Percentiles rank a stretch among this genome's conserved stretches.
These are phyloP conservation scores for Inga oerstediana DNA, from an alignment of 306 rosid genomes.

Conservation along the genomic window DNA sequence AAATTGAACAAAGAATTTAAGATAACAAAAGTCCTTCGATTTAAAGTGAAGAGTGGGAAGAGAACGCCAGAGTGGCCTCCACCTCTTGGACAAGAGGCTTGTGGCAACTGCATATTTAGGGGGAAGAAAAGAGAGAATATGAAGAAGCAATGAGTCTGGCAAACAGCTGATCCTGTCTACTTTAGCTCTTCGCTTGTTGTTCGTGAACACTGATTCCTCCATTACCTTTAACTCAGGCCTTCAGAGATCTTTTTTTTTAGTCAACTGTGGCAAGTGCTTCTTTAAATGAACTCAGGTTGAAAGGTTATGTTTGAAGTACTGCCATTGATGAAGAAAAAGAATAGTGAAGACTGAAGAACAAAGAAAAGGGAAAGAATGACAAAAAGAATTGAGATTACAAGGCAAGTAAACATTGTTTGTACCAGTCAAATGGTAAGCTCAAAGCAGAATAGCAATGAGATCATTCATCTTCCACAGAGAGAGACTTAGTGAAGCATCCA, in stretches of 20 bases:
- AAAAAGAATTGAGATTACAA: background rate
- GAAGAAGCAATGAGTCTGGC: conserved; percentile 4
- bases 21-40: too few species aligned
- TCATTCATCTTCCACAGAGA: too few species aligned
- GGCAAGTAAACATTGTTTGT: background rate
- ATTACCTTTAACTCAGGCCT: too few species aligned
- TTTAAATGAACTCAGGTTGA: too few species aligned
- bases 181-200: background rate
- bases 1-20: background rate
- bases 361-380: too few species aligned
- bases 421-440: too few species aligned
- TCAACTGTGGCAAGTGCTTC: too few species aligned
- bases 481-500: too few species aligned
- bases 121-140: background rate
- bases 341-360: too few species aligned
- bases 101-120: conserved; percentile 25
- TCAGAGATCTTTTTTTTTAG: too few species aligned
- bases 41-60: background rate
- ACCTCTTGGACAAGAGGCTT: conserved; percentile 34
- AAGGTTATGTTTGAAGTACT: background rate
- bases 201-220: background rate
- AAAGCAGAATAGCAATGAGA: too few species aligned
- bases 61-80: conserved; percentile 33
- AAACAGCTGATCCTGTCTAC: background rate
- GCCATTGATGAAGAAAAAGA: background rate